phyloP scores from a whole-genome alignment of 352 stramenopile species.

The Globisporangium canariense region DNA sequence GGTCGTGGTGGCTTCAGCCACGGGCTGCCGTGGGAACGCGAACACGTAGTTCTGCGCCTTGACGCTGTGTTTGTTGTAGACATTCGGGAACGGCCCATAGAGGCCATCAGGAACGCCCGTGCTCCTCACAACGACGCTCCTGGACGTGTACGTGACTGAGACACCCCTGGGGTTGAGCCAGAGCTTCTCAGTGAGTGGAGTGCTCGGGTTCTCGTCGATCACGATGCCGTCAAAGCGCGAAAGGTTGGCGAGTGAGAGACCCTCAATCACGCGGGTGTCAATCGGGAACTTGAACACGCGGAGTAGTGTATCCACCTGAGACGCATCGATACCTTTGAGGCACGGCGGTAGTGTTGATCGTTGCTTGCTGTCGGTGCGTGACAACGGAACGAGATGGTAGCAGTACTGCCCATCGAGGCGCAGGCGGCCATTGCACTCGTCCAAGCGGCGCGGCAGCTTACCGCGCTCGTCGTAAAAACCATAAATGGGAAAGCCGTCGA shows the following conservation, averaged over 20 bases:
- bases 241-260: constrained; percentile 41
- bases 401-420: constrained; percentile 43
- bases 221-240: constrained; percentile 49
- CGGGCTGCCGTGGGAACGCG: constrained; percentile 45
- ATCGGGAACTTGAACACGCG: constrained; percentile 44
- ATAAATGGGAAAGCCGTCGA: constrained; percentile 63
- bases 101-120: constrained; percentile 45
- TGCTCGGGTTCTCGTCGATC: constrained; percentile 43
- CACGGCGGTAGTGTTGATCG: constrained; percentile 49
- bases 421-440: constrained; percentile 54
- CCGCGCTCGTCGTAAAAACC: constrained; percentile 47
- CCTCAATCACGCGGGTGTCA: constrained; percentile 45
- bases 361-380: background rate
- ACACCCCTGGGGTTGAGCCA: constrained; percentile 56
- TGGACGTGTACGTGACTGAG: constrained; percentile 49
- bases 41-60: constrained; percentile 66
- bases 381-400: constrained; percentile 41
- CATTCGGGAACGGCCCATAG: constrained; percentile 66
- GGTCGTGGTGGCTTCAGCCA: constrained; percentile 19
- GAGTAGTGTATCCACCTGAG: constrained; percentile 17
- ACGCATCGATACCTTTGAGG: constrained; percentile 40
- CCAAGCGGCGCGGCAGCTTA: constrained; percentile 31
- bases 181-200: constrained; percentile 14
- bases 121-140: constrained; percentile 52
- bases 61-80: constrained; percentile 47